Evolutionary conservation across 2,329 filamentous ascomycete species (phyloP).

Genomic region (Pseudocercospora musae): DNA sequence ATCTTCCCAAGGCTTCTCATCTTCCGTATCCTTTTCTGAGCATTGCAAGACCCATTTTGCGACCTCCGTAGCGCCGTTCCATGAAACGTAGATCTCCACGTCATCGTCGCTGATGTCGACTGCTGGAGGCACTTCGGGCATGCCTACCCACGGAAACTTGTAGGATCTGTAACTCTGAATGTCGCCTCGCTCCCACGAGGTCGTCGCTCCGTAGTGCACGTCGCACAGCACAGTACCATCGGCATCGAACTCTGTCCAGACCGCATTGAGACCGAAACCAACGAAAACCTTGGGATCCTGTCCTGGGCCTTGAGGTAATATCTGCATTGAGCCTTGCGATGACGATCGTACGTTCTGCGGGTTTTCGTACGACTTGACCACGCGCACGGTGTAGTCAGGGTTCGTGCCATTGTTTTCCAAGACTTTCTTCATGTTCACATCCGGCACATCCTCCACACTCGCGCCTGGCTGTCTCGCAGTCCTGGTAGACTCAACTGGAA

Average conservation of each 20-base stretch:
- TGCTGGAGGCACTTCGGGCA: conserved; percentile 33
- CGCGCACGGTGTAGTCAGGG: conserved; percentile 30
- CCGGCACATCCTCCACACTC: conserved; percentile 2
- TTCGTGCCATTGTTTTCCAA: conserved; percentile 28
- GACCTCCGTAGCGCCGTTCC: conserved; percentile 50
- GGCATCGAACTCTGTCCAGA: conserved; percentile 40
- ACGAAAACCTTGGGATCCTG: conserved; percentile 48
- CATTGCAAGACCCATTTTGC: conserved; percentile 52
- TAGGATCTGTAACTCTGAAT: conserved; percentile 52
- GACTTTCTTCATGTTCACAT: conserved; percentile 32
- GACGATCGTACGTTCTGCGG: conserved; percentile 39
- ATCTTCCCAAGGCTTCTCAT: conserved; percentile 25
- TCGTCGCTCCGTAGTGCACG: conserved; percentile 41
- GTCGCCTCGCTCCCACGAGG: conserved; percentile 38
- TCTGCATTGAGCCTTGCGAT: conserved; percentile 51
- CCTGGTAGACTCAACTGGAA: conserved; percentile 18
- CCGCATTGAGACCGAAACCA: conserved; percentile 49
- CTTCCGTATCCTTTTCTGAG: conserved; percentile 32
- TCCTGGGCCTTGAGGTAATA: conserved; percentile 48
- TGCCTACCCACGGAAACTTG: conserved; percentile 50
- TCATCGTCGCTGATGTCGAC: conserved; percentile 32
- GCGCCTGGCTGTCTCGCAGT: neutral
- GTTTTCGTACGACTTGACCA: conserved; percentile 31
- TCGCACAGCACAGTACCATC: conserved; percentile 53
- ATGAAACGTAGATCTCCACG: conserved; percentile 48